Evolutionary conservation across 768 basidiomycete genomes (phyloP), one percentile per base, ranked within the genome.

Genomic region (Auricularia cornea): DNA sequence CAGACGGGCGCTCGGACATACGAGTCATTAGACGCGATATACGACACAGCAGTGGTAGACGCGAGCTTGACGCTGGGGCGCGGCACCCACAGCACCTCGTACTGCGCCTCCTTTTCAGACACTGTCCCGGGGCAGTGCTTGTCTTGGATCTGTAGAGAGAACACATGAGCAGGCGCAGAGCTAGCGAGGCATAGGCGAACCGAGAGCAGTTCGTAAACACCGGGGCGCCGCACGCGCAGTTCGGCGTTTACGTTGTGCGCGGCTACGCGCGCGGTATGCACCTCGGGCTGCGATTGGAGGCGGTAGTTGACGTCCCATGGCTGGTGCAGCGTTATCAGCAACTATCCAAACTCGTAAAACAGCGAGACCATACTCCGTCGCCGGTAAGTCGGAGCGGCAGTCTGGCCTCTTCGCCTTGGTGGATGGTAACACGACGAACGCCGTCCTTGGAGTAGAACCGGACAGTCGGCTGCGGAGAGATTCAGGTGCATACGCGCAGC

Each of bases 321-420:
- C 94, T 98, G 68, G 11, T 18, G 6, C 20, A 29, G 14, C 18
- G 44, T 14, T 20, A 12, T 28, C 28, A 10, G 57, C 61, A 48
- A 51, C 62, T 28, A 11, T 63, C 60, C 62, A 60, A 59, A 66
- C 20, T 23, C 41, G 57, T 59, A 54, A n/a, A 20, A 20, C 10
- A 66, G 54, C 5, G 10, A 48, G 30, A 28, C 77, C 87, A 65
- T 74, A 96, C 95, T 59, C 87, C 89, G 72, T 95, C 90, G 4
- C 97, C 97, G 23, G 94, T 95, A 60, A 99, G 76, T 30, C 94
- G 83, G 48, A 98, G 75, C 41, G 94, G 94, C 12, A 98, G 79
- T 38, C 77, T 81, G 0, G 87, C 87, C 41, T 77, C 75, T 64
- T 92, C 88, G 51, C 87, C 84, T 69, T 95, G 89, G 6, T 93